phyloP scores from a whole-genome alignment of 345 rosid species.

The Eucalyptus polybractea region DNA sequence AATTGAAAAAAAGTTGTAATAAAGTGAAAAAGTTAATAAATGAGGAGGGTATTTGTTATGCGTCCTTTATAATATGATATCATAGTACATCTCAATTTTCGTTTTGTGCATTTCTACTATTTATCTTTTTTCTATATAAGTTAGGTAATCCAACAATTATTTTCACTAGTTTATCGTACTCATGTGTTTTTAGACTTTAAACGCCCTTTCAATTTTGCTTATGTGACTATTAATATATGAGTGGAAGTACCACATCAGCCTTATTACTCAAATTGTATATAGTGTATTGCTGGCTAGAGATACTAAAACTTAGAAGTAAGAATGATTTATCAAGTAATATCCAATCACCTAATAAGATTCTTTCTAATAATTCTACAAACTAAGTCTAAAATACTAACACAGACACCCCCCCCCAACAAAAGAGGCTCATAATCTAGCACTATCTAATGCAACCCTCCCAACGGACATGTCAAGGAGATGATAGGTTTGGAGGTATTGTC shows the following conservation, averaged over 20 bases:
- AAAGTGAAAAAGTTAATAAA: neutral
- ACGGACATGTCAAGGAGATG: neutral
- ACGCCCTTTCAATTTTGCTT: no score
- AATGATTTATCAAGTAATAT: neutral
- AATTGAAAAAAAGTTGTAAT: neutral
- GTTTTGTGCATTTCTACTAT: neutral
- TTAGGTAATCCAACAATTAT: neutral
- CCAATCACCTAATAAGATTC: neutral
- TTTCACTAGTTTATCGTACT: neutral
- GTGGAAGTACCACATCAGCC: neutral
- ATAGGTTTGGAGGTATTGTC: neutral
- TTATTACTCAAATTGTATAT: neutral
- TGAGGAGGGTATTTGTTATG: neutral
- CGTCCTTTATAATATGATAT: neutral
- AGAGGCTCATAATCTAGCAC: neutral
- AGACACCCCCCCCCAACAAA: accelerated
- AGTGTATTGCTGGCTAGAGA: neutral
- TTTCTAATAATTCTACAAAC: neutral
- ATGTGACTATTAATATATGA: neutral
- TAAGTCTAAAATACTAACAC: neutral
- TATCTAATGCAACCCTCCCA: no score
- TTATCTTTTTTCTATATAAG: neutral
- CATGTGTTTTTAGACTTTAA: neutral
- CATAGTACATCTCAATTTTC: neutral
- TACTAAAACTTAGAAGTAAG: neutral